Percentiles rank a stretch among this genome's conserved stretches.
Evolutionary conservation across 139 green algal species (phyloP).

Genomic region (Chlorella sp.): DNA sequence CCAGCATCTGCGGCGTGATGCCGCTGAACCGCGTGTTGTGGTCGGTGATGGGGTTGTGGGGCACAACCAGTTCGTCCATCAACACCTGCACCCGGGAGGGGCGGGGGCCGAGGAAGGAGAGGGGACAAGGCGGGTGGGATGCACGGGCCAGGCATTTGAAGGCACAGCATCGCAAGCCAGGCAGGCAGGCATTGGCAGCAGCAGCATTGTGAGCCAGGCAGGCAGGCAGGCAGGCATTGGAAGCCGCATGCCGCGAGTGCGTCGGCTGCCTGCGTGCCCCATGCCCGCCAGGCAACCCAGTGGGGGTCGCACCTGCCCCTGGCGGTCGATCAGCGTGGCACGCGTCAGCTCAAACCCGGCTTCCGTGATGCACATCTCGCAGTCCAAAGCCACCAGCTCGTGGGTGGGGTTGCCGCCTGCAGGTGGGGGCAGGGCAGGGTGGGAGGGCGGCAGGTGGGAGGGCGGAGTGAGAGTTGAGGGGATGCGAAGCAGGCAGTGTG

Average conservation of each 20-base stretch:
- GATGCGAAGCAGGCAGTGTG: too few species aligned
- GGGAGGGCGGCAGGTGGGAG: too few species aligned
- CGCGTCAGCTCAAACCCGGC: slow-evolving; percentile 79
- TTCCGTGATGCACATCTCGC: slow-evolving; percentile 87
- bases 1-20: slow-evolving; percentile 84
- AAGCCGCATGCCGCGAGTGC: too few species aligned
- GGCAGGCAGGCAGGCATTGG: too few species aligned
- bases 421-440: too few species aligned
- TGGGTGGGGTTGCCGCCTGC: background rate
- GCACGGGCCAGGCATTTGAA: too few species aligned
- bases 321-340: slow-evolving; percentile 66
- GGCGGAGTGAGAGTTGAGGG: too few species aligned
- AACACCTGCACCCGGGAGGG: slow-evolving; percentile 62
- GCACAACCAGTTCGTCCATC: slow-evolving; percentile 86
- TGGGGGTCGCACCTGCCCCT: background rate
- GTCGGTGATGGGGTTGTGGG: slow-evolving; percentile 82
- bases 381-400: slow-evolving; percentile 81
- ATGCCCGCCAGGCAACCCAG: background rate
- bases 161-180: too few species aligned
- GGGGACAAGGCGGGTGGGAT: background rate
- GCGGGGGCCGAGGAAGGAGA: background rate
- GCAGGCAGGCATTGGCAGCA: too few species aligned
- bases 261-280: too few species aligned
- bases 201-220: background rate
- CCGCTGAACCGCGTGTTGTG: slow-evolving; percentile 88